Evolutionary conservation across 176 grass and related monocot species (phyloP).

Genomic region (Oropetium thomaeum): DNA sequence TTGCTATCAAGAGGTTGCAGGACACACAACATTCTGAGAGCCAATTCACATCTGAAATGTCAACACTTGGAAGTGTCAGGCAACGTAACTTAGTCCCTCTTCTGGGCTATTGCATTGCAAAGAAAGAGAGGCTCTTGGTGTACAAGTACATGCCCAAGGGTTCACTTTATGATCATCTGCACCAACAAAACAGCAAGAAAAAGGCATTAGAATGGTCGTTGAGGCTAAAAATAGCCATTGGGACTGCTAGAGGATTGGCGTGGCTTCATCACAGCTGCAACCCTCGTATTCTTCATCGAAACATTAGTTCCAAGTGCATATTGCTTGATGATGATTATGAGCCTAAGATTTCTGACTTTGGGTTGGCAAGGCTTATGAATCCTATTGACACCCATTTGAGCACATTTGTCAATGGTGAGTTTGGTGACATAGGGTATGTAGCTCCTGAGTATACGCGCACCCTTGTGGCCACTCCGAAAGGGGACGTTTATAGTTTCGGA

Average conservation of each 20-base stretch:
- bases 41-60: conserved; percentile 91
- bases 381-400: conserved; percentile 89
- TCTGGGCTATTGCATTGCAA: conserved; percentile 86
- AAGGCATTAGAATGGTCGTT: conserved; percentile 58
- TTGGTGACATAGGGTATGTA: conserved; percentile 90
- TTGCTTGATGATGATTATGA: conserved; percentile 77
- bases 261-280: conserved; percentile 98
- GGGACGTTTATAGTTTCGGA: conserved; percentile 83
- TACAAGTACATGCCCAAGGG: conserved; percentile 78
- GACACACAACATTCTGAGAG: conserved; percentile 74
- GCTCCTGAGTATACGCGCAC: conserved; percentile 82
- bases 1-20: conserved; percentile 89
- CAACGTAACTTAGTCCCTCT: conserved; percentile 82
- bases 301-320: conserved; percentile 96
- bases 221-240: conserved; percentile 87
- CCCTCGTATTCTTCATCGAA: conserved; percentile 84
- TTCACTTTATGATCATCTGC: conserved; percentile 65
- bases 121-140: conserved; percentile 86
- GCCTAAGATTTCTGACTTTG: conserved; percentile 94
- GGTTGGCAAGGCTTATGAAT: conserved; percentile 97
- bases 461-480: conserved; percentile 91
- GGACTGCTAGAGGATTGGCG: conserved; percentile 68
- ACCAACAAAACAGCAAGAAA: conserved; percentile 28
- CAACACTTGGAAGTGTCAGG: conserved; percentile 61
- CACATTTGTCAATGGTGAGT: conserved; percentile 89